Percentiles rank a stretch among this genome's conserved stretches.
These are phyloP conservation scores for Thielaviopsis ethacetica DNA, from an alignment of 2,329 filamentous ascomycete species.

Conservation along the genomic window DNA sequence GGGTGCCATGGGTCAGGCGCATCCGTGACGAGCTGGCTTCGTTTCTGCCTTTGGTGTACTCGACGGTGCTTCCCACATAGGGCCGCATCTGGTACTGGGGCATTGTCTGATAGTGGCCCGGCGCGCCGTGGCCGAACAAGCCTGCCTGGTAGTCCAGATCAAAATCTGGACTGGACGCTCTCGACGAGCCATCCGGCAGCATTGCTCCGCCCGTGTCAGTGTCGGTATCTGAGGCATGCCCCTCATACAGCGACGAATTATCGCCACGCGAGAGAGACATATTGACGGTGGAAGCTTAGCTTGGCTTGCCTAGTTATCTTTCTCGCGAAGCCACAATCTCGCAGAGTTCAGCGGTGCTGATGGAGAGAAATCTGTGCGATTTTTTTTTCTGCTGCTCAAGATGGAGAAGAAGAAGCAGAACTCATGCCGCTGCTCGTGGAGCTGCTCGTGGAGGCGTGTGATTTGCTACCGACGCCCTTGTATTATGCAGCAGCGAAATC, in stretches of 20 bases:
- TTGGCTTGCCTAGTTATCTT: neutral
- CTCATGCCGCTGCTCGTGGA: neutral
- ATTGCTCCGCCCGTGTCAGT: constrained; percentile 9
- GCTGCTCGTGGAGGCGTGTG: neutral
- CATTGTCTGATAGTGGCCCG: neutral
- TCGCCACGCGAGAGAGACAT: constrained; percentile 1
- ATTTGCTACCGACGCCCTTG: neutral
- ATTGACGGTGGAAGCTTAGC: neutral
- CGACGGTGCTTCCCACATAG: neutral
- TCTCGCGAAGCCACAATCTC: neutral
- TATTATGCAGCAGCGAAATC: neutral
- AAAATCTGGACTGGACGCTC: constrained; percentile 6
- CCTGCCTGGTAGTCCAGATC: neutral
- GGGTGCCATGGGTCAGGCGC: neutral
- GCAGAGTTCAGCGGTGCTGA: neutral
- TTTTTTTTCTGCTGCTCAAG: neutral
- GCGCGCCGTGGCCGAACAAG: neutral
- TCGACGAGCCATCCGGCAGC: constrained; percentile 6
- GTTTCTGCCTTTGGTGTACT: neutral
- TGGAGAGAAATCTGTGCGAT: neutral
- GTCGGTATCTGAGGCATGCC: constrained; percentile 10
- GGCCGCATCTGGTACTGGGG: neutral
- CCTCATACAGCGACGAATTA: constrained; percentile 10
- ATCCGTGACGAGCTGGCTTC: neutral
- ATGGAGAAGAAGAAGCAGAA: neutral